Conservation (phyloP, 2,329 filamentous ascomycete species). For the Paecilomyces fulvus region DNA sequence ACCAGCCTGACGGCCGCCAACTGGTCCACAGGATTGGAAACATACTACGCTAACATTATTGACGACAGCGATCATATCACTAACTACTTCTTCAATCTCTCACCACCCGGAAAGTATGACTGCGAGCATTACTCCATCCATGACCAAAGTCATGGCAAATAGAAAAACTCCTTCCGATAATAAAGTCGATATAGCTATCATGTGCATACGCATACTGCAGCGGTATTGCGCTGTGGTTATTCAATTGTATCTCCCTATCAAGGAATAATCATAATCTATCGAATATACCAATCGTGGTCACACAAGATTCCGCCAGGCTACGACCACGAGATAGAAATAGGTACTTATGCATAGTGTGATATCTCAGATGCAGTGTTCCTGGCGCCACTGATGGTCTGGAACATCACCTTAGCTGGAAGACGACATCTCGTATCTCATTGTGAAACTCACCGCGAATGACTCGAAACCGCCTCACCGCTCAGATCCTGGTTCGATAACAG, state of each 20-base stretch:
- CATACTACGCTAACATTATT: not conserved
- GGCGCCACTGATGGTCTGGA: not conserved
- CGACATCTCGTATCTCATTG: not conserved
- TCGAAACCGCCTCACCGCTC: not conserved
- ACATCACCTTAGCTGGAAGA: not conserved
- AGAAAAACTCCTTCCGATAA: too few species aligned
- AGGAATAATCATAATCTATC: too few species aligned
- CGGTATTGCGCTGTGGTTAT: too few species aligned
- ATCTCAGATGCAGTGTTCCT: not conserved
- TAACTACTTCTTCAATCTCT: not conserved
- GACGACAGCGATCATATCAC: not conserved
- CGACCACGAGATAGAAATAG: not conserved
- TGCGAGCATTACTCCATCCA: too few species aligned
- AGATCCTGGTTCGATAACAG: not conserved
- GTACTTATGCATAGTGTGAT: not conserved
- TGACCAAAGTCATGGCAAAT: too few species aligned
- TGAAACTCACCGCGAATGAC: not conserved
- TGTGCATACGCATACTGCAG: too few species aligned
- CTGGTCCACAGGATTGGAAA: not conserved
- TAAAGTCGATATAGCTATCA: too few species aligned
- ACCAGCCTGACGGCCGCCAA: not conserved
- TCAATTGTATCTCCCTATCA: too few species aligned
- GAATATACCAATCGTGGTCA: not conserved
- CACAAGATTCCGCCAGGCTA: not conserved
- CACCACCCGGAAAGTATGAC: not conserved